Base-by-base conservation (phyloP, 306 rosid genomes). In the Dalbergia cultrata region DNA sequence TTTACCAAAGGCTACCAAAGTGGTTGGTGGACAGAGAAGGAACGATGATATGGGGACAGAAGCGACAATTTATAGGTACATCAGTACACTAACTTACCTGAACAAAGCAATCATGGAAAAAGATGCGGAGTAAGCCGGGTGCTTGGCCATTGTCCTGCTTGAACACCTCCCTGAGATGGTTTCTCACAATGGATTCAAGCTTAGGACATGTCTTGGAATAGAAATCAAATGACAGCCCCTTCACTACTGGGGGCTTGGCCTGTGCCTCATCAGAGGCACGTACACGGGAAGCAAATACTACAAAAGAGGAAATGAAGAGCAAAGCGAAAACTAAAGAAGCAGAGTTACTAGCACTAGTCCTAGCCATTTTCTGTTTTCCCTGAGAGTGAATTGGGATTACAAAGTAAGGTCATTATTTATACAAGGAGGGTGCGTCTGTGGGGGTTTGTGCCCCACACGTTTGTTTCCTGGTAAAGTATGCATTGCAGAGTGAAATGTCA, bases 21-120 rank as follows among this genome's bases (percentile, higher is more conserved):
- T 26, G 2, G 31, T 26, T 26, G 31, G 3, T 26, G 31, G 31
- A 26, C 31, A 26, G 31, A 26, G 31, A 26, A 26, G 31, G 31
- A 26, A 26, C 31, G 31, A 26, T 26, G 31, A 26, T 26, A 26
- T 1, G 31, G 31, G 31, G 31, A 26, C 31, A 26, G 31, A 26
- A 26, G 31, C 31, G 31, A 26, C 31, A 26, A 26, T 26, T 26
- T 26, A 26, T 26, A 26, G 31, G 31, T 26, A 26, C 31, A 26
- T 26, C 1, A 26, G 31, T 26, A 26, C 31, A 26, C 31, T 26
- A 26, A 26, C 31, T 47, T 70, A 84, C 91, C 82, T 88, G 89
- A 77, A 88, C 91, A 78, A 88, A 85, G 86, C 91, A 85, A 67
- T 90, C 94, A 37, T 90, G 94, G 76, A 90, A 90, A 70, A 88